A percentile compares a stretch with the other conserved stretches of the same genome.
Evolutionary conservation across 306 rosid genomes (phyloP).

Genomic region (Purshia tridentata): DNA sequence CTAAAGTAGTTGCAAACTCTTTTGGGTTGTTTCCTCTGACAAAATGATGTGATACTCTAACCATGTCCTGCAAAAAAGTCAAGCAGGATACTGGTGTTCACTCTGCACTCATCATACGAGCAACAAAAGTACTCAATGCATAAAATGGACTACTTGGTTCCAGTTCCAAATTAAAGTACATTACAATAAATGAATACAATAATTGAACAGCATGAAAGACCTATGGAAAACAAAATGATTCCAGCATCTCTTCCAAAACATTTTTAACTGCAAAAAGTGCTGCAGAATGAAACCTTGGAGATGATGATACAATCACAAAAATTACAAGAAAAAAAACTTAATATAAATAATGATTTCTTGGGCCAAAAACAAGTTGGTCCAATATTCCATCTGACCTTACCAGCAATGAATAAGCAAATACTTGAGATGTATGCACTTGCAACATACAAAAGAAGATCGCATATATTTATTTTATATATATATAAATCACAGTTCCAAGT

Average conservation of each 20-base stretch:
- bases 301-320: constrained; percentile 13
- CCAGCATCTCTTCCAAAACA: background rate
- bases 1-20: constrained; percentile 72
- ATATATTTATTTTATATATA: too few species aligned
- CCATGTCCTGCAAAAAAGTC: constrained; percentile 70
- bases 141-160: background rate
- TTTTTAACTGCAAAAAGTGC: background rate
- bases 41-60: constrained; percentile 74
- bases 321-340: background rate
- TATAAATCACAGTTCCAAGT: constrained; percentile 1
- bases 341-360: background rate
- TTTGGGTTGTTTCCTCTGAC: constrained; percentile 77
- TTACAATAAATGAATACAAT: constrained; percentile 11
- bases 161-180: background rate
- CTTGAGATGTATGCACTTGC: background rate
- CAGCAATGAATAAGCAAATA: background rate
- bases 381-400: background rate
- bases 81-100: constrained; percentile 28
- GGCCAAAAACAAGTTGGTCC: background rate
- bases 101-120: constrained; percentile 7
- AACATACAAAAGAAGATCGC: background rate
- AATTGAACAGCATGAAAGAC: constrained; percentile 9
- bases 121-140: background rate
- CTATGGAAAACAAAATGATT: background rate
- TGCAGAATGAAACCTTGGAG: background rate